Evolutionary conservation across 2,329 filamentous ascomycete species (phyloP).

Genomic region (Ceratocystis papillata): DNA sequence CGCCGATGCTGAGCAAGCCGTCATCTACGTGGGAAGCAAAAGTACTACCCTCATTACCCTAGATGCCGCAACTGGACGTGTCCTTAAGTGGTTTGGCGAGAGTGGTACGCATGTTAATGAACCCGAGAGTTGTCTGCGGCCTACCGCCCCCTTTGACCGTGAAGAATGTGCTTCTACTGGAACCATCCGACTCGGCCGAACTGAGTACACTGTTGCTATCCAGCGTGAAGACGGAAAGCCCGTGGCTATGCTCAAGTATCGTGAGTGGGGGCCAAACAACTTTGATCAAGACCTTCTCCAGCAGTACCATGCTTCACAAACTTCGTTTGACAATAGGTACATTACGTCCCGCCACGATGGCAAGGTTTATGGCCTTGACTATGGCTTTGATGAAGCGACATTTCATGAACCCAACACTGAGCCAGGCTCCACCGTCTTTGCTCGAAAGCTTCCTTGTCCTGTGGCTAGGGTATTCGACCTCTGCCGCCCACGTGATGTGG

Average conservation of each 20-base stretch:
- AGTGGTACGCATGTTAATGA: conserved; percentile 56
- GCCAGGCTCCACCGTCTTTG: conserved; percentile 48
- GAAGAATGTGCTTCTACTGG: conserved; percentile 71
- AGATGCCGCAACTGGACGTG: conserved; percentile 71
- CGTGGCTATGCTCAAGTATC: conserved; percentile 82
- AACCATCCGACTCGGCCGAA: conserved; percentile 71
- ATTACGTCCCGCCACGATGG: conserved; percentile 82
- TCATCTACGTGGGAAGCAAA: conserved; percentile 86
- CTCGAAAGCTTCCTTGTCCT: conserved; percentile 59
- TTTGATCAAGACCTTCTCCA: conserved; percentile 76
- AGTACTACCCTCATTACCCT: conserved; percentile 81
- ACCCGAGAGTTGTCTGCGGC: conserved; percentile 62
- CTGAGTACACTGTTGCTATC: conserved; percentile 83
- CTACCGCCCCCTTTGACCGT: conserved; percentile 55
- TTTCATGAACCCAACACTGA: conserved; percentile 22
- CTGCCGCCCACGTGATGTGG: conserved; percentile 58
- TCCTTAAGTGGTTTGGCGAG: conserved; percentile 75
- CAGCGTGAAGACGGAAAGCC: conserved; percentile 61
- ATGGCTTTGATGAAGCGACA: conserved; percentile 53
- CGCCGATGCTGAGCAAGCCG: conserved; percentile 59
- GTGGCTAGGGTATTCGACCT: conserved; percentile 86
- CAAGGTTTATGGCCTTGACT: conserved; percentile 55
- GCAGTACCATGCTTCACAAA: conserved; percentile 51
- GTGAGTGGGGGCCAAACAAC: conserved; percentile 90
- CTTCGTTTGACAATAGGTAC: conserved; percentile 76